Conservation (phyloP, 192 early-diverging fungal species). For the Nowakowskiella sp. region DNA sequence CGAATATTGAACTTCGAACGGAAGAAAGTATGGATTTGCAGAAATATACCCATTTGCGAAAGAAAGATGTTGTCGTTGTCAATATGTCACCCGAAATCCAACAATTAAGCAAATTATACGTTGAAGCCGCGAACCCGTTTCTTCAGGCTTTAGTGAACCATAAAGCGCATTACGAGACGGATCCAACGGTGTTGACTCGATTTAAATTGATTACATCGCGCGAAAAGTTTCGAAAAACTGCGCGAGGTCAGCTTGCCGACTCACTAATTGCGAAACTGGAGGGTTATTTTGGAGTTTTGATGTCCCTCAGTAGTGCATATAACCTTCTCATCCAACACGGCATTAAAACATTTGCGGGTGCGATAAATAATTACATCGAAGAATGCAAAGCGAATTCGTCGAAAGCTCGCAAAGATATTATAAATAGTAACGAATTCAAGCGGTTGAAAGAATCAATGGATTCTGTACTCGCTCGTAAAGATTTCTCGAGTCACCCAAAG, state of each 20-base stretch:
- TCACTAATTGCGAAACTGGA: too few species aligned
- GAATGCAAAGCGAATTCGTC: constrained; percentile 16
- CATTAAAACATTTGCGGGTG: constrained; percentile 30
- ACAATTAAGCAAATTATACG: constrained; percentile 33
- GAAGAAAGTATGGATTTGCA: constrained; percentile 81
- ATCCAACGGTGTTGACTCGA: constrained; percentile 21
- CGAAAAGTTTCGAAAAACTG: constrained; percentile 22
- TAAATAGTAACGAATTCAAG: constrained; percentile 24
- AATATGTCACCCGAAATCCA: constrained; percentile 39
- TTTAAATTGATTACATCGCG: constrained; percentile 36
- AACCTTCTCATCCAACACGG: constrained; percentile 40
- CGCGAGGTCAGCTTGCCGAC: too few species aligned
- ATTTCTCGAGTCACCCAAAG: constrained; percentile 74
- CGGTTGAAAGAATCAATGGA: constrained; percentile 31
- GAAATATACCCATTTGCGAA: constrained; percentile 60
- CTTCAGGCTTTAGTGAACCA: constrained; percentile 34
- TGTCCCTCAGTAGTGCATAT: constrained; percentile 35
- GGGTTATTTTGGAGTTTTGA: constrained; percentile 48
- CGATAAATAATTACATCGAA: constrained; percentile 20
- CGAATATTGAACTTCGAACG: constrained; percentile 73
- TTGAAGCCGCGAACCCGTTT: constrained; percentile 23
- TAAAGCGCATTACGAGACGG: constrained; percentile 27
- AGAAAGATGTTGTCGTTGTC: constrained; percentile 58
- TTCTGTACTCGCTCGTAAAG: constrained; percentile 20
- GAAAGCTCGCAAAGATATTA: constrained; percentile 22